Evolutionary conservation across 1,284 basidiomycete genomes (phyloP).

Genomic region (Polyporus tsugae): DNA sequence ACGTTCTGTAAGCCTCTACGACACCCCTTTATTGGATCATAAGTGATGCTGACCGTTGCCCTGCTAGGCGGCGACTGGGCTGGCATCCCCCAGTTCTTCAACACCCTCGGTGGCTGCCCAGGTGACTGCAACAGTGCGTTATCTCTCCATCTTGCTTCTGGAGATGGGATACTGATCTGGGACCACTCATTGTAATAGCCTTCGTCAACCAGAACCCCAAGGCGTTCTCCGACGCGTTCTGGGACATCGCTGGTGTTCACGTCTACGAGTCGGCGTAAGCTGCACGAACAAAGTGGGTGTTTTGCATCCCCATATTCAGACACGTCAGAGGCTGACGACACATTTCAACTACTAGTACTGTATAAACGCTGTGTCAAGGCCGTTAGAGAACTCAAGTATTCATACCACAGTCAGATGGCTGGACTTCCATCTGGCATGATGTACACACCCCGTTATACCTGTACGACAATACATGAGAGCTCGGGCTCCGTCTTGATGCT

Average conservation of each 20-base stretch:
- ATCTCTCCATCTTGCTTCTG: background rate
- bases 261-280: slow-evolving; percentile 36
- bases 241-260: slow-evolving; percentile 49
- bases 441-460: slow-evolving; percentile 9
- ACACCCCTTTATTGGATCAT: background rate
- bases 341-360: slow-evolving; percentile 25
- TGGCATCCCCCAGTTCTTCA: slow-evolving; percentile 51
- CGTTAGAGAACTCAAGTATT: slow-evolving; percentile 2
- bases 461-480: slow-evolving; percentile 23
- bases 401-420: slow-evolving; percentile 17
- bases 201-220: slow-evolving; percentile 53
- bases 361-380: slow-evolving; percentile 15
- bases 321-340: background rate
- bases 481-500: slow-evolving; percentile 23
- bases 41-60: background rate
- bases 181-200: slow-evolving; percentile 33
- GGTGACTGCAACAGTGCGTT: slow-evolving; percentile 56
- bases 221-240: slow-evolving; percentile 58
- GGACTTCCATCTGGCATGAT: slow-evolving; percentile 15
- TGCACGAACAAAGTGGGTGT: slow-evolving; percentile 16
- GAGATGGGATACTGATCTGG: background rate
- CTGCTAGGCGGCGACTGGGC: slow-evolving; percentile 62
- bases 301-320: background rate
- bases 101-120: slow-evolving; percentile 53
- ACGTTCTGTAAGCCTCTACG: slow-evolving; percentile 46